A percentile compares a stretch with the other conserved stretches of the same genome.
These are phyloP conservation scores for Trichaptum fuscoviolaceum DNA, from an alignment of 768 basidiomycete genomes.

Conservation along the genomic window DNA sequence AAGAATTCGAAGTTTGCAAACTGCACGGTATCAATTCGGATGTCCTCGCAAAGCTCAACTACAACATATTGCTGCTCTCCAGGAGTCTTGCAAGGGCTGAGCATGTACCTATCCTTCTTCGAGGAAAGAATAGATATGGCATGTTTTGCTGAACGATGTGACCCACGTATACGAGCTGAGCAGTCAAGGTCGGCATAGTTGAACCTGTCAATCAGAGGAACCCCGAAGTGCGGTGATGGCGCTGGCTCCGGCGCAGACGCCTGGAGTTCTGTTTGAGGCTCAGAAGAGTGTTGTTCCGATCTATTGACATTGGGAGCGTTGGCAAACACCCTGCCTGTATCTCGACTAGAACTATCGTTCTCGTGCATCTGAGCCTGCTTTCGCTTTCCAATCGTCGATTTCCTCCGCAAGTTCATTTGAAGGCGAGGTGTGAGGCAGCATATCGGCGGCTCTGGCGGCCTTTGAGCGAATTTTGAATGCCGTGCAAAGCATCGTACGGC, in stretches of 20 bases:
- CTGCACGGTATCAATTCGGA: slow-evolving; percentile 93
- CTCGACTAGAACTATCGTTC: background rate
- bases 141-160: slow-evolving; percentile 79
- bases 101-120: slow-evolving; percentile 94
- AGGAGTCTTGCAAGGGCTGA: slow-evolving; percentile 71
- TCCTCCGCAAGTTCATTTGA: slow-evolving; percentile 44
- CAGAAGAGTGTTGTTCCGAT: slow-evolving; percentile 15
- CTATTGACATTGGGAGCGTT: background rate
- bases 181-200: slow-evolving; percentile 94
- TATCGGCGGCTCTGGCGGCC: slow-evolving; percentile 51
- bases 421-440: slow-evolving; percentile 60
- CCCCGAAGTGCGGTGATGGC: slow-evolving; percentile 54
- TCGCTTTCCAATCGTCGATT: slow-evolving; percentile 83
- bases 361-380: slow-evolving; percentile 40
- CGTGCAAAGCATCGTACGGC: slow-evolving; percentile 56
- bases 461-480: slow-evolving; percentile 45
- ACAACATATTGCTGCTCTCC: slow-evolving; percentile 66
- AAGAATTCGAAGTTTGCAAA: slow-evolving; percentile 98
- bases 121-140: slow-evolving; percentile 78
- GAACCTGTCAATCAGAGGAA: slow-evolving; percentile 81
- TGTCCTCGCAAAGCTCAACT: slow-evolving; percentile 96
- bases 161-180: slow-evolving; percentile 83
- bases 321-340: background rate
- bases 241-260: slow-evolving; percentile 6
- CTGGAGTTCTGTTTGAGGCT: slow-evolving; percentile 27